Evolutionary conservation across 176 grass and related monocot species (phyloP), one percentile per base, ranked within the genome.

Genomic region (Cenchrus fungigraminus): DNA sequence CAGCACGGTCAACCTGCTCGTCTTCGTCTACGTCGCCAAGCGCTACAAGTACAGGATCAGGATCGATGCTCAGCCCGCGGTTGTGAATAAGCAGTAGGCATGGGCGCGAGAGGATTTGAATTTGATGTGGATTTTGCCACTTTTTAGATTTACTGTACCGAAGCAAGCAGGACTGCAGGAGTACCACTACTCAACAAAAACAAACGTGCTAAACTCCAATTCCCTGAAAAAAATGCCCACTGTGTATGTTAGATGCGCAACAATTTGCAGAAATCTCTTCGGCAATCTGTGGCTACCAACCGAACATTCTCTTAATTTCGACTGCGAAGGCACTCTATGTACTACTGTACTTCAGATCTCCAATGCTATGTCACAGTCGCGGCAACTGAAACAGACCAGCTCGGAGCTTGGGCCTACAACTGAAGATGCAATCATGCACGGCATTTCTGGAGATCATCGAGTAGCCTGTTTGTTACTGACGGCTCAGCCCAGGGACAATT

Each of bases 41-140:
- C 53, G 77, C 0, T 98, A 98, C 91, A 91, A 80, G 67, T 95
- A 93, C 73, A 98, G 95, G 50, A 62, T 86, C 71, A 79, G 65
- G 58, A 32, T 71, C 19, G 75, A 58, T 34, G 8, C 14, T 56
- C 46, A 6, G 42, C 46, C 1, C 6, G 79, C 34, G 0, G 37
- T 10, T 34, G 69, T 17, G 14, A 37, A 20, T 12, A 79, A 70
- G 20, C 34, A 58, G 66, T 45, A 82, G 66, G 20, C 12, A 45
- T 16, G 40, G 43, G 11, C 43, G 19, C 19, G 11, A 17, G 4
- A 42, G 78, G 29, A 57, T 68, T 66, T 17, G 50, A 14, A 20
- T 12, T 42, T 42, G 78, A 16, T 55, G 31, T 6, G 32, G 8
- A 12, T 19, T 54, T 42, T 55, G 63, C 6, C 31, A 34, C 17